These are phyloP conservation scores for Clitoria ternatea DNA, from an alignment of 306 rosid genomes.

Conservation along the genomic window DNA sequence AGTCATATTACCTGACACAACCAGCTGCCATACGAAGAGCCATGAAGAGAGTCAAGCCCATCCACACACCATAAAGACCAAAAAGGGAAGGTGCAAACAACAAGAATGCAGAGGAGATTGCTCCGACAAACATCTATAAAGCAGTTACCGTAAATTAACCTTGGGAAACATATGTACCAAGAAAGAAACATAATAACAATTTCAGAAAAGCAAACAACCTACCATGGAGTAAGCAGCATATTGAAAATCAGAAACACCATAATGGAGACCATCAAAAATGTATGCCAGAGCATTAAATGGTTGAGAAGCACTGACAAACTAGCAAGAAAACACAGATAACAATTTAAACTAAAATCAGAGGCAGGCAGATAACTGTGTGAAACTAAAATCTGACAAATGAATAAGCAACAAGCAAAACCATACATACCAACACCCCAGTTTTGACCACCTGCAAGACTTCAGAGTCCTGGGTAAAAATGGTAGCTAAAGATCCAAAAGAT, in stretches of 20 bases:
- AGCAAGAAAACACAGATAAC: constrained; percentile 30
- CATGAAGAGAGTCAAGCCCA: constrained; percentile 83
- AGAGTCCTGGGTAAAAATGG: constrained; percentile 75
- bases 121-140: constrained; percentile 67
- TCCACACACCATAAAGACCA: constrained; percentile 88
- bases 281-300: constrained; percentile 87
- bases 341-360: constrained; percentile 8
- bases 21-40: constrained; percentile 76
- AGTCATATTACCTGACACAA: constrained; percentile 49
- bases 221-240: constrained; percentile 95
- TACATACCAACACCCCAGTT: constrained; percentile 71
- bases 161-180: constrained; percentile 10
- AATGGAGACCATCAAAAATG: constrained; percentile 90
- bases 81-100: constrained; percentile 46
- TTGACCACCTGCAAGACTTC: constrained; percentile 73
- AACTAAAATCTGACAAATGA: constrained; percentile 8
- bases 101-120: constrained; percentile 66
- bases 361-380: background rate
- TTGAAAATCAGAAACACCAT: constrained; percentile 85
- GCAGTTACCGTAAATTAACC: constrained; percentile 12
- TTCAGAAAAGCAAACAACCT: constrained; percentile 28
- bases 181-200: background rate
- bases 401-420: constrained; percentile 13
- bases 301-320: constrained; percentile 92
- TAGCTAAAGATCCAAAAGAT: constrained; percentile 78